Percentiles rank a stretch among this genome's conserved stretches.
Evolutionary conservation across 192 early-diverging fungal species (phyloP).

Genomic region (Ambispora gerdemannii): DNA sequence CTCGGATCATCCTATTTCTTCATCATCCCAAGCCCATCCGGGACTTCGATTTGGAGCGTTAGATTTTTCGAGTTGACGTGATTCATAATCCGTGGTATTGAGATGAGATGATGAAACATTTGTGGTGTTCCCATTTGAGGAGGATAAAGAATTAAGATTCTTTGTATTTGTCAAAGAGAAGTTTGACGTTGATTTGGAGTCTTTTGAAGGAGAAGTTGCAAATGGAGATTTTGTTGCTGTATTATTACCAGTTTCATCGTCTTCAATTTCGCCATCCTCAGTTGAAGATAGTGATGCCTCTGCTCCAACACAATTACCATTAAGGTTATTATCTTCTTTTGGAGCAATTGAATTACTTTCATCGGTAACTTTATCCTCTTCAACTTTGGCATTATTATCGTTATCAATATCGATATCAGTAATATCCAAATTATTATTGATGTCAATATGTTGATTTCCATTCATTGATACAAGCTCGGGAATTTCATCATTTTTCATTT

Average conservation of each 20-base stretch:
- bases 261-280: conserved; percentile 12
- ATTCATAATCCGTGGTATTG: not conserved
- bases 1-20: conserved; percentile 22
- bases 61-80: not conserved
- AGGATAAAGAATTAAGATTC: not conserved
- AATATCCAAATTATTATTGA: not conserved
- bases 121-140: not conserved
- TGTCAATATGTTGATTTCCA: not conserved
- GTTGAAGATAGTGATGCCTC: not conserved
- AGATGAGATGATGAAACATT: too few relatives aligned
- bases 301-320: not conserved
- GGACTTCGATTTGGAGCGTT: not conserved
- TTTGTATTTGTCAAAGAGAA: not conserved
- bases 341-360: too few relatives aligned
- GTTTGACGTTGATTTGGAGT: not conserved
- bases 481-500: conserved; percentile 7
- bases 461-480: not conserved
- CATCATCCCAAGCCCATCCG: conserved; percentile 30
- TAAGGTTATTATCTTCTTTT: not conserved
- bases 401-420: not conserved
- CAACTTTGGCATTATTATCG: conserved; percentile 10
- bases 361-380: not conserved
- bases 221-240: not conserved
- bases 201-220: not conserved
- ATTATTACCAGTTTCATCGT: not conserved